Conservation (phyloP, 768 basidiomycete species). For the Mycena belliarum region DNA sequence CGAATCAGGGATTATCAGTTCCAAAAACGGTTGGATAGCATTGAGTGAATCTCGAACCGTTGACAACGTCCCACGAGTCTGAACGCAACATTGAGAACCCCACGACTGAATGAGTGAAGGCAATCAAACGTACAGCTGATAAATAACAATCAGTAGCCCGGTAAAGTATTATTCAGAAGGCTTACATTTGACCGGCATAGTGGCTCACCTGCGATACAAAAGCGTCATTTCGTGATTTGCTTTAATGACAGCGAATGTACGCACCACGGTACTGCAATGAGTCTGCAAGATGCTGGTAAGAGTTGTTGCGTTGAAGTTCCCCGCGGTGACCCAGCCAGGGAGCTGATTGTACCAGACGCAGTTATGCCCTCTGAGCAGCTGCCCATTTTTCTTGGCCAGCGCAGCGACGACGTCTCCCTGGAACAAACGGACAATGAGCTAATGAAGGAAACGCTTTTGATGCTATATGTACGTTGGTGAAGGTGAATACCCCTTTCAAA, state of each 20-base stretch:
- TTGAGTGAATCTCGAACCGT: too few species aligned
- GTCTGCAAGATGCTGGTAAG: constrained; percentile 46
- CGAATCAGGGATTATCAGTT: not conserved
- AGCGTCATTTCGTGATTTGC: not conserved
- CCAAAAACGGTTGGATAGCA: too few species aligned
- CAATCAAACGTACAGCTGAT: constrained; percentile 41
- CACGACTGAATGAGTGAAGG: too few species aligned
- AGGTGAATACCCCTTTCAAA: constrained; percentile 38
- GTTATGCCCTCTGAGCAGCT: constrained; percentile 49
- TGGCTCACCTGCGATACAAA: constrained; percentile 29
- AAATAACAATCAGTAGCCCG: not conserved
- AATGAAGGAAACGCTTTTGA: not conserved
- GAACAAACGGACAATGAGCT: not conserved
- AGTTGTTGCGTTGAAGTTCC: constrained; percentile 42
- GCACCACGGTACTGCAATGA: constrained; percentile 50
- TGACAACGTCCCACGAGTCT: constrained; percentile 42
- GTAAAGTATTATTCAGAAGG: not conserved
- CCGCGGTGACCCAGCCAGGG: constrained; percentile 49
- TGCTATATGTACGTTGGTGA: constrained; percentile 28
- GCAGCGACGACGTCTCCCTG: constrained; percentile 42
- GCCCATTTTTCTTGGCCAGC: constrained; percentile 46
- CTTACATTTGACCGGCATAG: constrained; percentile 54
- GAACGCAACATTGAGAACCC: too few species aligned
- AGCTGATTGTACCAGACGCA: constrained; percentile 57
- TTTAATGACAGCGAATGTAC: not conserved